A percentile compares a stretch with the other conserved stretches of the same genome.
Evolutionary conservation across 106 monocot species (phyloP).

Genomic region (Phalaenopsis equestris): DNA sequence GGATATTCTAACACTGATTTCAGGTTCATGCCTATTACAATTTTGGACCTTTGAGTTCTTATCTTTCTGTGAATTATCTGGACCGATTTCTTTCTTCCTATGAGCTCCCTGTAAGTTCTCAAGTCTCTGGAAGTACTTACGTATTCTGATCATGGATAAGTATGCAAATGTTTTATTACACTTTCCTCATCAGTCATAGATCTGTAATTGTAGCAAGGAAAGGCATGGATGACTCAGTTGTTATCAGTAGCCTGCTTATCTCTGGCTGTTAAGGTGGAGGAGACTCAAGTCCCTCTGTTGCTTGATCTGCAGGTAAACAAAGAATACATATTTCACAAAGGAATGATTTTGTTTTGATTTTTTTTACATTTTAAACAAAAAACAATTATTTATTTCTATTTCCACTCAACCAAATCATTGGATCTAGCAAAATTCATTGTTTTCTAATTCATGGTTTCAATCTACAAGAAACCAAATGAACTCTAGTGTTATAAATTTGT

Average conservation of each 20-base stretch:
- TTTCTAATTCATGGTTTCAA: neutral
- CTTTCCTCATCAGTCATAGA: neutral
- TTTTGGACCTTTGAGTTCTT: constrained; percentile 69
- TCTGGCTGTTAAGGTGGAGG: constrained; percentile 81
- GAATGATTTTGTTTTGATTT: neutral
- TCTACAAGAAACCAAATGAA: neutral
- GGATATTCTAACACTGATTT: neutral
- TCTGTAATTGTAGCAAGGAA: constrained; percentile 40
- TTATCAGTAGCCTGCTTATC: constrained; percentile 82
- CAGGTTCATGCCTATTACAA: constrained; percentile 71
- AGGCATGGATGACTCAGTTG: constrained; percentile 77
- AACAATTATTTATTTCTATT: neutral
- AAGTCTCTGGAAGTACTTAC: neutral
- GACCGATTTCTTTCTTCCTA: constrained; percentile 77
- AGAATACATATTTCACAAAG: no score
- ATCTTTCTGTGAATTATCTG: constrained; percentile 71
- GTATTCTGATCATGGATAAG: neutral
- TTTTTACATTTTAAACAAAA: neutral
- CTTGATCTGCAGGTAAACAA: constrained; percentile 68
- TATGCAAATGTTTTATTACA: neutral
- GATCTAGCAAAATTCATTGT: neutral
- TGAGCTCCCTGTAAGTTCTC: constrained; percentile 73
- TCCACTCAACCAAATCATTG: neutral
- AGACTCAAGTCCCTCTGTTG: constrained; percentile 50
- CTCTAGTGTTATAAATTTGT: neutral